These are phyloP conservation scores for Heterobasidion parviporum DNA, from an alignment of 1,284 basidiomycete genomes.

Conservation along the genomic window DNA sequence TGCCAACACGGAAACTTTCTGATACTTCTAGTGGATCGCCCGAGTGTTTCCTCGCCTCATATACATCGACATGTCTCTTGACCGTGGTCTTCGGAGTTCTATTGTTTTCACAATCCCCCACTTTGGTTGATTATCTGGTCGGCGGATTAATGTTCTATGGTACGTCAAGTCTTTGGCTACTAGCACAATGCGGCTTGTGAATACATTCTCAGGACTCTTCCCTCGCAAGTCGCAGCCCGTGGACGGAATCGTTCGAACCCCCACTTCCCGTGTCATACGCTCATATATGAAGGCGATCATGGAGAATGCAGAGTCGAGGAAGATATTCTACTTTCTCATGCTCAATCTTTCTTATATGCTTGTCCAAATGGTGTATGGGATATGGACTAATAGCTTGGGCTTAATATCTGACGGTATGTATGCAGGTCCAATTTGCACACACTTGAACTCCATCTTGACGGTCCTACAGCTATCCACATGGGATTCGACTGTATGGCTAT, in stretches of 20 bases:
- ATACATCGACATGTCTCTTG: constrained; percentile 35
- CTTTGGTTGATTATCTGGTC: constrained; percentile 46
- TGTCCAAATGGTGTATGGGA: constrained; percentile 90
- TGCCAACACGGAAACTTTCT: constrained; percentile 32
- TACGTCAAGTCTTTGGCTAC: constrained; percentile 21
- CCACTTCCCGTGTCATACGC: constrained; percentile 50
- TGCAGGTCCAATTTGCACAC: not conserved
- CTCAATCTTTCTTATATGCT: constrained; percentile 96
- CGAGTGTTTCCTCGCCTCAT: constrained; percentile 48
- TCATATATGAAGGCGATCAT: constrained; percentile 85
- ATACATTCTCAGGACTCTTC: constrained; percentile 40
- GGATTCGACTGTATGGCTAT: constrained; percentile 99
- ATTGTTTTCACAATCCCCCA: constrained; percentile 45
- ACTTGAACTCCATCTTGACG: not conserved
- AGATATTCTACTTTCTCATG: constrained; percentile 95
- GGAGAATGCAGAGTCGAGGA: constrained; percentile 84
- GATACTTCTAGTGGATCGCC: constrained; percentile 17
- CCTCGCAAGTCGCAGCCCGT: constrained; percentile 37
- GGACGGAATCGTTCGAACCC: constrained; percentile 39
- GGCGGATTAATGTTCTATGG: constrained; percentile 50
- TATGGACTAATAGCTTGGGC: constrained; percentile 96
- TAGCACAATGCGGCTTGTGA: too few species aligned
- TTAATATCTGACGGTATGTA: constrained; percentile 90
- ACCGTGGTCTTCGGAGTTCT: constrained; percentile 40
- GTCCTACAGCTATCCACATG: constrained; percentile 89